These are phyloP conservation scores for Hippophae rhamnoides DNA, from an alignment of 306 rosid species.

Conservation along the genomic window DNA sequence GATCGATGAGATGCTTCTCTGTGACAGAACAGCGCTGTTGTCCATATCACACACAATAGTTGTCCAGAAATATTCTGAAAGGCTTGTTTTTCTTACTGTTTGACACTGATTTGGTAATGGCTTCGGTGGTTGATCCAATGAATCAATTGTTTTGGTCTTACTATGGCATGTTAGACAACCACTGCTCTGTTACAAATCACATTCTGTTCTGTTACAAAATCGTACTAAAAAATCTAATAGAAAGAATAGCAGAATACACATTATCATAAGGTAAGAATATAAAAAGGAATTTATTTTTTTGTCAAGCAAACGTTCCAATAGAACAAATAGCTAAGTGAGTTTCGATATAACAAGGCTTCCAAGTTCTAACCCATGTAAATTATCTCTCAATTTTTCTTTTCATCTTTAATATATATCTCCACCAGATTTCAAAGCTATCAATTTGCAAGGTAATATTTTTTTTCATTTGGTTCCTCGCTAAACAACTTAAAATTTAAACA, in stretches of 20 bases:
- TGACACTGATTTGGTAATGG: slow-evolving; percentile 19
- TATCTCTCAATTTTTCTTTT: no score
- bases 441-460: no score
- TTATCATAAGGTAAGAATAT: no score
- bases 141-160: slow-evolving; percentile 30
- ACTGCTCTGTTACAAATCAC: slow-evolving; percentile 97
- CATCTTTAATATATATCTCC: no score
- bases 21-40: slow-evolving; percentile 82
- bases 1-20: slow-evolving; percentile 76
- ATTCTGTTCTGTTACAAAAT: slow-evolving; percentile 52
- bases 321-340: no score
- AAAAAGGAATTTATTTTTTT: neutral
- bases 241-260: slow-evolving; percentile 8
- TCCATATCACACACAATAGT: slow-evolving; percentile 85
- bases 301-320: neutral
- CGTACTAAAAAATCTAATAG: neutral
- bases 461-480: no score
- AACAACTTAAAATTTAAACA: no score
- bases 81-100: slow-evolving; percentile 37
- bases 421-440: no score
- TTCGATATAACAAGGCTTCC: no score
- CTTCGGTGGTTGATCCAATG: slow-evolving; percentile 36
- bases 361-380: no score
- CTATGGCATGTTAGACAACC: slow-evolving; percentile 83
- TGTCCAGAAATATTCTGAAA: slow-evolving; percentile 86